These are phyloP conservation scores for Didymella keratinophila DNA, from an alignment of 2,329 filamentous ascomycete species.

Conservation along the genomic window DNA sequence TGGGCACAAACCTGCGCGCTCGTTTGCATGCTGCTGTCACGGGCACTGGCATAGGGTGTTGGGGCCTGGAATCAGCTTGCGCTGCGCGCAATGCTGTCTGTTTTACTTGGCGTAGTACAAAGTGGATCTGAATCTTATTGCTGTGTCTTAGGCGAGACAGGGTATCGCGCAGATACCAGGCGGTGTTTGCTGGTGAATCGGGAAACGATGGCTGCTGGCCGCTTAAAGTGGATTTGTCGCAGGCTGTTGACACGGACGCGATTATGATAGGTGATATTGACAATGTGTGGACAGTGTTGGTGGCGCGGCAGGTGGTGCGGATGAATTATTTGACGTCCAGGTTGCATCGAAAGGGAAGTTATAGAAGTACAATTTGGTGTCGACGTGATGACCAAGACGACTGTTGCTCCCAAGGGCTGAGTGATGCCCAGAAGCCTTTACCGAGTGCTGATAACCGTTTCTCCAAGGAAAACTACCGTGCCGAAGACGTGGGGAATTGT, in stretches of 20 bases:
- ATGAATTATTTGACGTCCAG: constrained; percentile 49
- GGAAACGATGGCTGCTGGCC: constrained; percentile 35
- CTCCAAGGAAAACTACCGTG: constrained; percentile 54
- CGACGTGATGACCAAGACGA: constrained; percentile 50
- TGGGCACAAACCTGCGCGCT: constrained; percentile 2
- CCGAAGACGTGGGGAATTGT: constrained; percentile 48
- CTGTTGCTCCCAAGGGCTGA: constrained; percentile 45
- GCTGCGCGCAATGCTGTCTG: constrained; percentile 7
- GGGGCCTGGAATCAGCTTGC: constrained; percentile 8
- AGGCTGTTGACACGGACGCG: constrained; percentile 41
- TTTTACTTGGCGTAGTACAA: constrained; percentile 20
- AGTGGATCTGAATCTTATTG: constrained; percentile 19
- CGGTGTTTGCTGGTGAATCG: constrained; percentile 32
- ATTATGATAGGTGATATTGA: constrained; percentile 45
- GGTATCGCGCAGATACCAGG: constrained; percentile 32
- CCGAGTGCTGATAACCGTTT: constrained; percentile 50
- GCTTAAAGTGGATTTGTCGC: constrained; percentile 33
- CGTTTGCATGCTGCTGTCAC: constrained; percentile 25
- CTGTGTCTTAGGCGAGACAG: constrained; percentile 21
- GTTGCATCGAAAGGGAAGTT: constrained; percentile 49
- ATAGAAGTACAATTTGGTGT: constrained; percentile 56
- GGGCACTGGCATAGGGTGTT: constrained; percentile 25
- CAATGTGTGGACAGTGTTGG: constrained; percentile 47
- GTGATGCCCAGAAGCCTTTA: constrained; percentile 49
- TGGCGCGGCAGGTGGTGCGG: constrained; percentile 46